Conservation (phyloP, 352 stramenopile genomes). For the Thalassiosira hispida region DNA sequence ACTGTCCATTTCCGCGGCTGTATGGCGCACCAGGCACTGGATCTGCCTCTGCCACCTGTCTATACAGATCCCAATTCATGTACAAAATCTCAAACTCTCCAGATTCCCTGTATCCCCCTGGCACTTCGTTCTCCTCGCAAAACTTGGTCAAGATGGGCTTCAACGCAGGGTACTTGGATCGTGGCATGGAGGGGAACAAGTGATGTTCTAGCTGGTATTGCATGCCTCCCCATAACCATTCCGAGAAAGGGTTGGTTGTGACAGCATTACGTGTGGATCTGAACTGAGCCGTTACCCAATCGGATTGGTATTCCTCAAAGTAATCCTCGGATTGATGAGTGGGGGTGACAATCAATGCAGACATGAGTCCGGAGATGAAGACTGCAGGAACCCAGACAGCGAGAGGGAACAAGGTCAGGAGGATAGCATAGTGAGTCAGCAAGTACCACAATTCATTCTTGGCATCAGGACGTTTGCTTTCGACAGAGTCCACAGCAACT, state of each 20-base stretch:
- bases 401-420: conserved; percentile 79
- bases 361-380: conserved; percentile 82
- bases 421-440: conserved; percentile 78
- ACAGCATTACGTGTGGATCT: conserved; percentile 85
- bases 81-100: conserved; percentile 86
- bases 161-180: conserved; percentile 87
- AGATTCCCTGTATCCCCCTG: conserved; percentile 76
- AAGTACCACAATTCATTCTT: conserved; percentile 79
- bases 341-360: conserved; percentile 85
- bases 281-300: conserved; percentile 87
- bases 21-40: conserved; percentile 71
- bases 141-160: conserved; percentile 92
- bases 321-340: conserved; percentile 87
- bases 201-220: conserved; percentile 89
- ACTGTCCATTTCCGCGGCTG: conserved; percentile 57
- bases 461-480: conserved; percentile 67
- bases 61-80: conserved; percentile 85
- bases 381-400: conserved; percentile 82
- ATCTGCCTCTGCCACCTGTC: conserved; percentile 67
- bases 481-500: conserved; percentile 68
- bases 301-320: conserved; percentile 82
- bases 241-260: conserved; percentile 89
- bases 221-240: conserved; percentile 92
- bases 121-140: conserved; percentile 91
- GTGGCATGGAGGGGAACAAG: conserved; percentile 86